These are phyloP conservation scores for Mycena crocata DNA, from an alignment of 768 basidiomycete species.

Conservation along the genomic window DNA sequence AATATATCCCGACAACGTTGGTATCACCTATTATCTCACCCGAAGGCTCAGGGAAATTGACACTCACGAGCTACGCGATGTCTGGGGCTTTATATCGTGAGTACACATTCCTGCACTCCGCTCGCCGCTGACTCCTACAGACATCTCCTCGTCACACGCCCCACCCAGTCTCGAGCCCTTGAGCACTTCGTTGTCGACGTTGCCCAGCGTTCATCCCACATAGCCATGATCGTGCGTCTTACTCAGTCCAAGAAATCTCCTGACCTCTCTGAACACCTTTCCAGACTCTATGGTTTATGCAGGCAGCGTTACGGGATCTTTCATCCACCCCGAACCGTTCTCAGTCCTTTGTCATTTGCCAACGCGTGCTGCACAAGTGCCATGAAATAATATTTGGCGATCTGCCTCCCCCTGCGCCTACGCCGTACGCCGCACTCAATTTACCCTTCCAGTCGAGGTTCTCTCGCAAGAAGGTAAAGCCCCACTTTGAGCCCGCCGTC, in stretches of 20 bases:
- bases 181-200: conserved; percentile 94
- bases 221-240: conserved; percentile 90
- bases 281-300: conserved; percentile 99
- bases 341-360: conserved; percentile 89
- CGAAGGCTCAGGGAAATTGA: conserved; percentile 76
- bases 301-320: conserved; percentile 91
- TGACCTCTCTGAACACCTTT: conserved; percentile 23
- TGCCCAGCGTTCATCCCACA: conserved; percentile 91
- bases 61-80: conserved; percentile 79
- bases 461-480: conserved; percentile 73
- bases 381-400: conserved; percentile 98
- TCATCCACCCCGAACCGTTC: conserved; percentile 68
- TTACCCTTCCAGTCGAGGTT: conserved; percentile 62
- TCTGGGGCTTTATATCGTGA: conserved; percentile 93
- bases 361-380: conserved; percentile 89
- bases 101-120: conserved; percentile 31
- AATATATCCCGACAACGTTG: conserved; percentile 87
- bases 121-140: conserved; percentile 53
- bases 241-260: conserved; percentile 31
- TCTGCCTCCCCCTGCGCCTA: conserved; percentile 70
- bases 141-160: conserved; percentile 93
- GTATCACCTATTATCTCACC: conserved; percentile 92
- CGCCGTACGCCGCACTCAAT: conserved; percentile 75
- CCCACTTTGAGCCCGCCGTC: conserved; percentile 77
- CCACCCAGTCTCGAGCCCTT: conserved; percentile 90